Evolutionary conservation across 495 filamentous ascomycete genomes (phyloP), one percentile per base, ranked within the genome.

Genomic region (Podospora pseudocomata): DNA sequence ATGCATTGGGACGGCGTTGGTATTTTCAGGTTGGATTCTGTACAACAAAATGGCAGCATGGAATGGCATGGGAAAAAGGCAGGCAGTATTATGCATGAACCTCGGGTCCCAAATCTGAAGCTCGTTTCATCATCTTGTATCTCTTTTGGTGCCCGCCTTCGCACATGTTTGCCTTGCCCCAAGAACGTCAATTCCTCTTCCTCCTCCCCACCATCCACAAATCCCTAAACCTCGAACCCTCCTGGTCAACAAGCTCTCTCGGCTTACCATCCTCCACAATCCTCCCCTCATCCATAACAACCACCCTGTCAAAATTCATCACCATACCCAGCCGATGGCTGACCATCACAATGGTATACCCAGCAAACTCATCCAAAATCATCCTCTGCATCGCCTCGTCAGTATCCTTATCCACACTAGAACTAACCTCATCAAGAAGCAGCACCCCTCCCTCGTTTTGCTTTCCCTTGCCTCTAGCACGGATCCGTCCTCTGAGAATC

Each of bases 321-420:
- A 84, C 72, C 70, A 80, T 80, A 3, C 82, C 78, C 11, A 85
- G 64, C 65, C 80, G 78, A 72, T 86, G 82, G 16, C 76, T 80
- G 5, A 86, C 80, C 62, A 79, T 76, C 3, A 86, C 73, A 23
- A 86, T 76, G 0, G 84, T 86, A 39, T 83, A 82, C 15, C 70
- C 75, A 27, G 56, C 67, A 67, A 86, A 86, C 70, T 85, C 79
- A 3, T 56, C 60, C 19, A 68, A 60, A 30, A 85, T 82, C n/a
- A 84, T 74, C 62, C 74, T 60, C 66, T 80, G 78, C 78, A 86
- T 83, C 2, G 63, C 34, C 28, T 73, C 74, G 60, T 85, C 82
- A 11, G 82, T 85, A 19, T 80, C 78, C 15, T 64, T 62, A 63
- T 85, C 83, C 16, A 84, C 80, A 63, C 78, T 83, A 20, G 75